phyloP scores from a whole-genome alignment of 345 rosid genomes.

The Lepidium didymum region DNA sequence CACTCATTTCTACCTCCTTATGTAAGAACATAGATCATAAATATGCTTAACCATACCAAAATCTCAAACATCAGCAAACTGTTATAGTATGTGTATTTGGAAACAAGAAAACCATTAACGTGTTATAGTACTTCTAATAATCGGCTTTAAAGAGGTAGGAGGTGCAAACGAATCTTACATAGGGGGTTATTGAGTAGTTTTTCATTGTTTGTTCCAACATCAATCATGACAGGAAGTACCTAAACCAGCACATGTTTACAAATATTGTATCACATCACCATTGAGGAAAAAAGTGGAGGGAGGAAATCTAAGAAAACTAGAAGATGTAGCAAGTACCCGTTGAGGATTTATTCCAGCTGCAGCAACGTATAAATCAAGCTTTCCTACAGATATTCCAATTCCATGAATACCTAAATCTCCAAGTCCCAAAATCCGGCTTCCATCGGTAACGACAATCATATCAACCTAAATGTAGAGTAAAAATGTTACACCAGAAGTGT shows the following conservation, averaged over 20 bases:
- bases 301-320: not conserved
- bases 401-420: slow-evolving; percentile 99
- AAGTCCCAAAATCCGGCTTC: slow-evolving; percentile 97
- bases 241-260: slow-evolving; percentile 28
- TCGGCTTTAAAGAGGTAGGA: not conserved
- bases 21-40: not conserved
- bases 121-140: not conserved
- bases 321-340: slow-evolving; percentile 46
- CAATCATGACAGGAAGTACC: slow-evolving; percentile 99
- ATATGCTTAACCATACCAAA: slow-evolving; percentile 1
- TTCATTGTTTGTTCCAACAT: slow-evolving; percentile 97
- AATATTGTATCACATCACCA: not conserved
- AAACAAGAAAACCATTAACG: not conserved
- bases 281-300: not conserved
- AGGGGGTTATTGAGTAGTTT: slow-evolving; percentile 74
- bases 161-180: slow-evolving; percentile 50
- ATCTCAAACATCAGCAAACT: slow-evolving; percentile 6
- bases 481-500: not conserved
- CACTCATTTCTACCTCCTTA: not conserved
- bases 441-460: slow-evolving; percentile 99
- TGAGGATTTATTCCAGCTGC: slow-evolving; percentile 99
- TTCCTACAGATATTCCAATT: slow-evolving; percentile 91
- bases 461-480: slow-evolving; percentile 56
- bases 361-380: slow-evolving; percentile 94
- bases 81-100: not conserved